Percentiles rank a stretch among this genome's conserved stretches.
Evolutionary conservation across 2,329 filamentous ascomycete genomes (phyloP).

Genomic region (Mycosphaerella arachidis): DNA sequence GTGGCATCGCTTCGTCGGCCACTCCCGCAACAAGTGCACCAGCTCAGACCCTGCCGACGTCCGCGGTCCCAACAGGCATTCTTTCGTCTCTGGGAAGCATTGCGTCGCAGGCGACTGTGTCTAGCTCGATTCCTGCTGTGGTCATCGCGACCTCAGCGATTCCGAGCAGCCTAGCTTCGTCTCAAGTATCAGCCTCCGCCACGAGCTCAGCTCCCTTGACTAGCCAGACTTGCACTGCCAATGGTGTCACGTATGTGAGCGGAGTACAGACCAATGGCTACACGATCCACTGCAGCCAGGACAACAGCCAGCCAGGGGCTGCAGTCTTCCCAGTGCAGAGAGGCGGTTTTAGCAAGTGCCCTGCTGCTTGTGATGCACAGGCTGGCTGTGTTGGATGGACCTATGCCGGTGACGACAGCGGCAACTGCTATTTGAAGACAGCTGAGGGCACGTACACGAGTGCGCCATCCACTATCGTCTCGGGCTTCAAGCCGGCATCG

Average conservation of each 20-base stretch:
- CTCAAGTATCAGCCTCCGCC: background rate
- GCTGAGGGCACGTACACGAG: background rate
- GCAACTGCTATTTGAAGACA: constrained; percentile 7
- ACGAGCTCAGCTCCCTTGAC: background rate
- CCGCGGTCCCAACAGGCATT: background rate
- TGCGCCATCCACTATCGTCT: constrained; percentile 1
- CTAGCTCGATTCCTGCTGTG: background rate
- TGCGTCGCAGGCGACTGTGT: background rate
- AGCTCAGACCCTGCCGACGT: background rate
- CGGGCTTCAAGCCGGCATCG: constrained; percentile 1
- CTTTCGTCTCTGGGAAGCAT: background rate
- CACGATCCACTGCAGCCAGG: constrained; percentile 1
- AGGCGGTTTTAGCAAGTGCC: constrained; percentile 6
- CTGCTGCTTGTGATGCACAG: constrained; percentile 4
- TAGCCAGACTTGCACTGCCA: background rate
- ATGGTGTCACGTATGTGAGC: background rate
- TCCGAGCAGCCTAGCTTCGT: background rate
- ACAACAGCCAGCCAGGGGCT: background rate
- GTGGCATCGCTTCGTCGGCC: background rate
- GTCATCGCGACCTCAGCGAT: background rate
- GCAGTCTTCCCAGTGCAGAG: background rate
- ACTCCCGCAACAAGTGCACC: background rate
- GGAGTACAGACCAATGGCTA: background rate
- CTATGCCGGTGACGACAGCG: constrained; percentile 2
- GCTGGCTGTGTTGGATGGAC: constrained; percentile 7